Base-by-base conservation (phyloP, 2,329 filamentous ascomycete species). In the Colletotrichum sp. region DNA sequence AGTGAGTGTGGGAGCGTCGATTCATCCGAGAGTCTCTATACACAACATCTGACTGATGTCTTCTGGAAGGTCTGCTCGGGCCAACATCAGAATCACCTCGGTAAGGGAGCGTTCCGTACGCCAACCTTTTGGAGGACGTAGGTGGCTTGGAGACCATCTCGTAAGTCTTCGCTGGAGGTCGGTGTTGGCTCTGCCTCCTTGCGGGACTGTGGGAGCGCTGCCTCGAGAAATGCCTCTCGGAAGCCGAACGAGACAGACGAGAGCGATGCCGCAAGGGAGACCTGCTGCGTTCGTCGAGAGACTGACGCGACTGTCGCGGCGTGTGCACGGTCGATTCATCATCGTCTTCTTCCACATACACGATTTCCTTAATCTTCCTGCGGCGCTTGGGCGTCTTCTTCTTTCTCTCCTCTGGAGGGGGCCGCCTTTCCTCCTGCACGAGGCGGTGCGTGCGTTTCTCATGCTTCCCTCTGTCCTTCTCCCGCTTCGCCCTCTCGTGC, bases 391-490 rank as follows among this genome's bases (percentile, higher is more conserved):
- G 43, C 32, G n/a, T 52, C n/a, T 63, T 63, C 58, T 61, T 34
- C 28, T 67, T 68, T 48, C 75, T 60, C n/a, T 77, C 66, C n/a
- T 68, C 71, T 36, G 63, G 38, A 21, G 74, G 80, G 80, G 34
- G 78, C 18, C 55, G 78, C 70, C 38, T 74, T 57, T 72, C 71
- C 32, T 78, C 78, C 55, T 71, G 26, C 15, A 67, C 34, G 65
- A 67, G 52, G 8, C 72, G 74, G 6, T 60, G 70, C 28, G 43
- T 28, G 10, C 52, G 21, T 34, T 69, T 68, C 34, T 65, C 43
- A 26, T 34, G 32, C 24, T 28, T 70, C 16, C 65, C 70, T 34
- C 15, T 75, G 69, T 60, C 70, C 43, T 21, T 75, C 66, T 67
- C 43, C 67, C 74, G 18, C 58, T 71, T 73, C 7, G 38, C 60